Evolutionary conservation across 495 filamentous ascomycete genomes (phyloP), one percentile per base, ranked within the genome.

Genomic region (Penicillium malachiteum): DNA sequence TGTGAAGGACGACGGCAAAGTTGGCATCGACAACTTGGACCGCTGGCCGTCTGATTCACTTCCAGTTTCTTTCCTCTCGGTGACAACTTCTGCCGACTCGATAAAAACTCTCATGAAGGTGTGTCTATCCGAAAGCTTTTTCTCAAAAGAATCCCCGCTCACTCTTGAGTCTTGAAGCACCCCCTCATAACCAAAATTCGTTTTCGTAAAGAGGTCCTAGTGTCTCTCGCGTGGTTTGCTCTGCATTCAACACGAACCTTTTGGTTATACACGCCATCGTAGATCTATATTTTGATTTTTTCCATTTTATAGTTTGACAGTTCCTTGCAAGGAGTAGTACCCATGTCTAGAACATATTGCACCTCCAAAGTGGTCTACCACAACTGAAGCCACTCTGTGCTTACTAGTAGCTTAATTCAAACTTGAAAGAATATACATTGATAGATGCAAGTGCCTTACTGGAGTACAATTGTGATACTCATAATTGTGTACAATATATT

Each of bases 11-110:
- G 70, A 71, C 39, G 59, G 67, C 17, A 62, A 58, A 11, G 55
- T 73, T 42, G 65, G 71, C 3, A 56, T 74, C 32, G 64, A 73
- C 12, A 58, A 71, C 63, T 50, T 66, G 18, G 41, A 71, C 50
- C 55, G 57, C 54, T 65, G 58, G 59, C 47, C 12, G 41, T 11
- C 34, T 39, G 43, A 37, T 46, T 52, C 43, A 21, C 50, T 53
- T 42, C 55, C 60, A 8, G 48, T 68, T 26, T 56, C 52, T 13
- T 69, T 69, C 47, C 63, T 67, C 31, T 69, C 58, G 13, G 57
- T 53, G 18, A 67, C 53, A 7, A 63, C 59, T 34, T 65, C 61
- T 7, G 64, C 46, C 14, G 55, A 50, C 58, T 63, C 55, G 31
- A 49, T 67, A 33, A 48, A 63, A n/a, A 59, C 65, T 31, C 50